These are phyloP conservation scores for Xylariaceae sp. DNA, from an alignment of 2,329 filamentous ascomycete genomes.

Conservation along the genomic window DNA sequence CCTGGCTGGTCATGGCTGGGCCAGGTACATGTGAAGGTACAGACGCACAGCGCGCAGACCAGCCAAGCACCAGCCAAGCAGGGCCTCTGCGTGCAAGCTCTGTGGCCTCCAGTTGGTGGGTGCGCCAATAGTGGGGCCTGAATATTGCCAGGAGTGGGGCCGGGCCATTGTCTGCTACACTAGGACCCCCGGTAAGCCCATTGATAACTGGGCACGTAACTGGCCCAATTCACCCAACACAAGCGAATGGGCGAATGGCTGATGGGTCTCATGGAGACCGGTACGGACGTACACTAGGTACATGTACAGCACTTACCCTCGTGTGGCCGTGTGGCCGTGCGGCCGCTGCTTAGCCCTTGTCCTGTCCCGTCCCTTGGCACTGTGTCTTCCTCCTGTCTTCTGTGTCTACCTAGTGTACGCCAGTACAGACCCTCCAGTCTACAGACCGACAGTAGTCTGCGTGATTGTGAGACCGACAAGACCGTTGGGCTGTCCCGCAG, in stretches of 20 bases:
- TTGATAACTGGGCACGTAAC: conserved; percentile 24
- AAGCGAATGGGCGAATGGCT: conserved; percentile 17
- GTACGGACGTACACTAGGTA: too few relatives aligned
- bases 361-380: conserved; percentile 15
- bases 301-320: neutral
- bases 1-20: too few relatives aligned
- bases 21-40: conserved; percentile 10
- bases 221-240: conserved; percentile 20
- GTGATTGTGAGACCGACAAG: conserved; percentile 19
- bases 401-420: too few relatives aligned
- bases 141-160: conserved; percentile 33
- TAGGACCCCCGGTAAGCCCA: conserved; percentile 16
- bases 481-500: conserved; percentile 16
- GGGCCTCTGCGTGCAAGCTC: conserved; percentile 30
- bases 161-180: conserved; percentile 17
- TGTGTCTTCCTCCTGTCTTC: conserved; percentile 16
- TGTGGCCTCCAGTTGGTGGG: conserved; percentile 24
- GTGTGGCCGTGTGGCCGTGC: too few relatives aligned
- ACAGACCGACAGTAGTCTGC: conserved; percentile 16
- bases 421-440: neutral
- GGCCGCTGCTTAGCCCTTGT: too few relatives aligned
- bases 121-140: conserved; percentile 32
- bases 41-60: neutral
- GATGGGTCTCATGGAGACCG: conserved; percentile 16
- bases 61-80: conserved; percentile 18